Percentiles rank a stretch among this genome's conserved stretches.
Conservation (phyloP, 352 stramenopile species). For the Pythium utonaiense region DNA sequence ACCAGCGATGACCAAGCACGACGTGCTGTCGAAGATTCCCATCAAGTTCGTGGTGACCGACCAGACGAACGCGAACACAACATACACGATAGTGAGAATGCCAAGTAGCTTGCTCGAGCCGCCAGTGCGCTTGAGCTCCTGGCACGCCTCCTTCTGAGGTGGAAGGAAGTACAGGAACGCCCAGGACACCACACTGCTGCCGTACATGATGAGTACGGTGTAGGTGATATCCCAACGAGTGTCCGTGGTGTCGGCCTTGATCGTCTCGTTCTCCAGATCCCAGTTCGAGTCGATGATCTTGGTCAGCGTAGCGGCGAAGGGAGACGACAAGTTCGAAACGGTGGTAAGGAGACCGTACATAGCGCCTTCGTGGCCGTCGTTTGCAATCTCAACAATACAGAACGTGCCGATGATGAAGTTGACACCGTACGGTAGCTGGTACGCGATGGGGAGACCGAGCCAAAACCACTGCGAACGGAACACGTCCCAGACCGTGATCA, state of each 20-base stretch:
- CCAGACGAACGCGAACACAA: constrained; percentile 20
- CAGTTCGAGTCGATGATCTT: constrained; percentile 19
- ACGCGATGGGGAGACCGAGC: constrained; percentile 21
- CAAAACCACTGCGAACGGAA: constrained; percentile 25
- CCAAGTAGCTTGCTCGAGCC: constrained; percentile 16
- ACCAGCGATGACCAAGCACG: constrained; percentile 27
- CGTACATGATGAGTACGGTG: constrained; percentile 24
- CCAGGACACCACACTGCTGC: background rate
- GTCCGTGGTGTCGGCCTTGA: constrained; percentile 15
- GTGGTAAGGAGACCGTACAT: constrained; percentile 30
- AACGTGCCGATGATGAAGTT: constrained; percentile 25
- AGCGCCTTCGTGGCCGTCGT: constrained; percentile 27
- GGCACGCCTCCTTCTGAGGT: constrained; percentile 26
- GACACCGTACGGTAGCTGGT: constrained; percentile 22
- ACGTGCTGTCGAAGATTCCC: constrained; percentile 25
- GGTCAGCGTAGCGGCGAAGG: constrained; percentile 22
- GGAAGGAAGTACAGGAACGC: constrained; percentile 24
- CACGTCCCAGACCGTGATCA: constrained; percentile 28
- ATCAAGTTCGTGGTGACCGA: constrained; percentile 32
- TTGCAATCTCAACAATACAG: constrained; percentile 21
- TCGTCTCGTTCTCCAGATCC: constrained; percentile 1
- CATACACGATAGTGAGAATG: constrained; percentile 14
- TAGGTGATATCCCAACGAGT: constrained; percentile 24
- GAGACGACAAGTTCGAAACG: constrained; percentile 15
- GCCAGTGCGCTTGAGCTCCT: constrained; percentile 27